Base-by-base conservation (phyloP, 306 rosid genomes). In the Echinosophora koreensis region DNA sequence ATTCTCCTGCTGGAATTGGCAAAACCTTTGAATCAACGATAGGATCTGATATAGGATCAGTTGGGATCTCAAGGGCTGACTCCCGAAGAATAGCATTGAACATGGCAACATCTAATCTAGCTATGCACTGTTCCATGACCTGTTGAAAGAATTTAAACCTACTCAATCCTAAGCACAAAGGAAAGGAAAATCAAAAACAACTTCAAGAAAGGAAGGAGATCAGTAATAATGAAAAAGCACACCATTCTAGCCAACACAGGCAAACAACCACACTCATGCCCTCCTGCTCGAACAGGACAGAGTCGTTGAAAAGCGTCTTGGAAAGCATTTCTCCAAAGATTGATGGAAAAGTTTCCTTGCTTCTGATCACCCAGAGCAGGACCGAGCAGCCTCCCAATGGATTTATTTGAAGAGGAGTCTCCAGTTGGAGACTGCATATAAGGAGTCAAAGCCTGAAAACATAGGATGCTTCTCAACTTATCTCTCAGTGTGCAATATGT, bases 31-130 rank as follows among this genome's bases (percentile, higher is more conserved):
- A 83, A 86, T 95, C 99, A 50, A 92, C 79, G 30, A 95, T 92
- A 70, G 99, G 99, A 80, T 95, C 99, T 34, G 99, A 95, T 57
- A 95, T 81, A 27, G 99, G 99, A 84, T 95, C 99, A 32, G 97
- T 95, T 27, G 99, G 99, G 65, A 95, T 87, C 87, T 95, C 99
- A 66, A 86, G 87, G 71, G 88, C 96, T 17, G 99, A 95, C 88
- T 95, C 99, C 30, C 99, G 91, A 80, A 95, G 88, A 79, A 95
- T 89, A 63, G 97, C 99, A 85, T 95, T 95, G 84, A 95, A 89
- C 97, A 95, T 95, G 1, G 99, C 99, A 82, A 89, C 88, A 71
- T 95, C 99, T 47, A 95, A 86, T 82, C 97, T 95, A 56, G 93
- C 84, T 66, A 90, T 71, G 83, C 98, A 89, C 7, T 89, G 91